Evolutionary conservation across 2,329 filamentous ascomycete species (phyloP).

Genomic region (Nemania sp.): DNA sequence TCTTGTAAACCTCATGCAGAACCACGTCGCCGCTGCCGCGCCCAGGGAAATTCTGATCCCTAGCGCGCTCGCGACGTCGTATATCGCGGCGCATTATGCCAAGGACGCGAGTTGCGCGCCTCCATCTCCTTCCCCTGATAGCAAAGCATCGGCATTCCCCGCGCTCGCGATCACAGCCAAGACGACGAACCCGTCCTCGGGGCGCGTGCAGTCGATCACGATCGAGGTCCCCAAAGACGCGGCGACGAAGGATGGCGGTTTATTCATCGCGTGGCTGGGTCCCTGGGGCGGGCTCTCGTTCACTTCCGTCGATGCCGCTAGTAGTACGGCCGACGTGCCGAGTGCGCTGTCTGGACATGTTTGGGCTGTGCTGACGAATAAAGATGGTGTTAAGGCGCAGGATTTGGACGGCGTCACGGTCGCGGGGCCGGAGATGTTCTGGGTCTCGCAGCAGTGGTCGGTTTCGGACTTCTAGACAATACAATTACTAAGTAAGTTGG

Average conservation of each 20-base stretch:
- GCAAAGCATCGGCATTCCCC: conserved; percentile 25
- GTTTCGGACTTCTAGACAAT: conserved; percentile 3
- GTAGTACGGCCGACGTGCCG: conserved; percentile 37
- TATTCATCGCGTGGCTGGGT: conserved; percentile 44
- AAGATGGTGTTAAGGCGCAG: conserved; percentile 26
- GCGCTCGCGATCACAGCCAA: conserved; percentile 30
- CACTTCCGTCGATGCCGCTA: conserved; percentile 29
- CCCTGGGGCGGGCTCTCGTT: conserved; percentile 42
- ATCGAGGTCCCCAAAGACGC: conserved; percentile 30
- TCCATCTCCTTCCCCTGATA: no score
- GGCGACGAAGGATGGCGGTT: conserved; percentile 23
- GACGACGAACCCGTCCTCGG: conserved; percentile 17
- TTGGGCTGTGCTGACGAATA: conserved; percentile 41
- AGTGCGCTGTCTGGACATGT: conserved; percentile 41
- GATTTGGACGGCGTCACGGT: conserved; percentile 34
- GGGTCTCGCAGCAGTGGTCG: conserved; percentile 36
- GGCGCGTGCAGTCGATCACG: conserved; percentile 28
- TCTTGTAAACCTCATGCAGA: conserved; percentile 46
- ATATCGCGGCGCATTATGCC: conserved; percentile 38
- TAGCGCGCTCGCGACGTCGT: conserved; percentile 39
- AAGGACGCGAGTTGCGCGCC: conserved; percentile 30
- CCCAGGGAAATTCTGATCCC: conserved; percentile 42
- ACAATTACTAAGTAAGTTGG: no score
- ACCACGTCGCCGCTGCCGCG: conserved; percentile 38
- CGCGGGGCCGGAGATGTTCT: conserved; percentile 43